A percentile compares a stretch with the other conserved stretches of the same genome.
Conservation (phyloP, 306 rosid genomes). For the Morella rubra region DNA sequence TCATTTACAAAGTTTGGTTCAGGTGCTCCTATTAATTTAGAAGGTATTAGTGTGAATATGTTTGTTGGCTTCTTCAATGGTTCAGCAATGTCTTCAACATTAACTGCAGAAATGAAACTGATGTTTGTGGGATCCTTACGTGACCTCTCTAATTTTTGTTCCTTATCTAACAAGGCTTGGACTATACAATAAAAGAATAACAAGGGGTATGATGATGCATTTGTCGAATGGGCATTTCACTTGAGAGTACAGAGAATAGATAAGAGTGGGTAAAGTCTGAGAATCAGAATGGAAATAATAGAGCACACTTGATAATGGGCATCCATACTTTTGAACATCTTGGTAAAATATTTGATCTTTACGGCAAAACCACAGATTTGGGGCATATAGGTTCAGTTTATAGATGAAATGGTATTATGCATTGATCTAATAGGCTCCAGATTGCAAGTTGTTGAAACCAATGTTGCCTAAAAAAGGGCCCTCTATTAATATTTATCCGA, state of each 20-base stretch:
- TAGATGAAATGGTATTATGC: background rate
- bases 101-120: conserved; percentile 22
- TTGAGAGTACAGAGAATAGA: background rate
- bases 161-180: conserved; percentile 18
- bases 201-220: background rate
- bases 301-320: background rate
- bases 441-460: background rate
- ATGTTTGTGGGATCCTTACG: conserved; percentile 14
- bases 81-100: conserved; percentile 11
- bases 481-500: too few relatives aligned
- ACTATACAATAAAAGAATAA: background rate
- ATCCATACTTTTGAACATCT: background rate
- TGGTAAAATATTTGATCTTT: background rate
- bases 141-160: conserved; percentile 14
- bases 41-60: background rate
- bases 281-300: background rate
- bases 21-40: background rate
- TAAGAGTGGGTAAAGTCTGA: conserved; percentile 1
- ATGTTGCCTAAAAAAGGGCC: too few relatives aligned
- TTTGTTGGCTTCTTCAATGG: background rate
- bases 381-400: background rate
- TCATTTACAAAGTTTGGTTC: background rate
- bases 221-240: background rate
- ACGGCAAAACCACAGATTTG: background rate
- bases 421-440: background rate